Percentiles rank a stretch among this genome's conserved stretches.
phyloP scores from a whole-genome alignment of 768 basidiomycete species.

The Termitomyces sp. region DNA sequence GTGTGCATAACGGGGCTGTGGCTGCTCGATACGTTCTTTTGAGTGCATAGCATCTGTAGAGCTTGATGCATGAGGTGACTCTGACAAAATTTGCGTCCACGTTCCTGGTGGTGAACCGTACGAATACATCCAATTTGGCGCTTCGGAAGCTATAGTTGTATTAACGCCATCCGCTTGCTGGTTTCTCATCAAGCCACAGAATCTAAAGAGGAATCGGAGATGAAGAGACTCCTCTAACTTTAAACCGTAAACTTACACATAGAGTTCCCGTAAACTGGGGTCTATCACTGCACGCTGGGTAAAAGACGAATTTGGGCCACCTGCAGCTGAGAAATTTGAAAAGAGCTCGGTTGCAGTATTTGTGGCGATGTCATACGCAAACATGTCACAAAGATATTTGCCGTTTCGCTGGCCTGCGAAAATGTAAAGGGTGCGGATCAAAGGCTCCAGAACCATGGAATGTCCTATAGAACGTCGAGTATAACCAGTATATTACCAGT shows the following conservation, averaged over 20 bases:
- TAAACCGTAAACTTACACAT: conserved; percentile 50
- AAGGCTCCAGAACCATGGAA: conserved; percentile 76
- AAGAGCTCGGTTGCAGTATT: conserved; percentile 59
- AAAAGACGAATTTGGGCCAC: conserved; percentile 71
- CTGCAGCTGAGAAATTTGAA: conserved; percentile 53
- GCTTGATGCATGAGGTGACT: conserved; percentile 14
- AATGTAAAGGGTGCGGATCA: conserved; percentile 56
- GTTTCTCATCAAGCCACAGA: conserved; percentile 56
- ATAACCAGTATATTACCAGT: too few relatives aligned
- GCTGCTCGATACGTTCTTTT: conserved; percentile 29
- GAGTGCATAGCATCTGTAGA: not conserved
- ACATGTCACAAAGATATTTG: conserved; percentile 73
- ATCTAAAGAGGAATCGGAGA: conserved; percentile 31
- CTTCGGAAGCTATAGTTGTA: conserved; percentile 41
- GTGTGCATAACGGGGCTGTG: conserved; percentile 70
- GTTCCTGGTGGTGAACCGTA: conserved; percentile 57
- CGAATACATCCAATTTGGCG: conserved; percentile 67
- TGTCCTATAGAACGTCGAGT: conserved; percentile 44
- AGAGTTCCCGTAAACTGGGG: conserved; percentile 58
- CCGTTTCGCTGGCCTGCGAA: conserved; percentile 73
- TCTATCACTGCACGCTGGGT: conserved; percentile 75
- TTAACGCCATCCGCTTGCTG: conserved; percentile 30
- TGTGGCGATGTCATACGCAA: conserved; percentile 59
- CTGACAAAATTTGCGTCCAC: conserved; percentile 59
- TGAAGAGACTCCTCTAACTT: not conserved